Percentiles rank a stretch among this genome's conserved stretches.
Evolutionary conservation across 2,329 filamentous ascomycete species (phyloP).

Genomic region (Botrytis hyacinthi): DNA sequence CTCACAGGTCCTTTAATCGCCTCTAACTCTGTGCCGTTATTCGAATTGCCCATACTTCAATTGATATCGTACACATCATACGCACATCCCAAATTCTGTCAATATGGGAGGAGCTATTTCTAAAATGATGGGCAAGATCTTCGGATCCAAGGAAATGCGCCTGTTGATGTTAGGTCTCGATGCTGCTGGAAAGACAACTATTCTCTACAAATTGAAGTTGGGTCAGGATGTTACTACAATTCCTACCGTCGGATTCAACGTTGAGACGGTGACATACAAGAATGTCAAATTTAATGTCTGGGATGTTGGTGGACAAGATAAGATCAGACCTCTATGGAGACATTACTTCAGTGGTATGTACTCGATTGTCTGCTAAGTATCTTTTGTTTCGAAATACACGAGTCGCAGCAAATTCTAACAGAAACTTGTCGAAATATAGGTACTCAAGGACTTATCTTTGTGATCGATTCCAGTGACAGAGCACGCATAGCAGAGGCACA

Average conservation of each 20-base stretch:
- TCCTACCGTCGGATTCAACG: constrained; percentile 98
- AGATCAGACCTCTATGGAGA: constrained; percentile 95
- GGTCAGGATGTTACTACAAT: constrained; percentile 98
- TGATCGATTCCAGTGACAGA: constrained; percentile 92
- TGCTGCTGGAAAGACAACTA: constrained; percentile 97
- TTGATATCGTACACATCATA: not conserved
- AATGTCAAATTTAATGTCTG: constrained; percentile 99
- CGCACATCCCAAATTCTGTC: not conserved
- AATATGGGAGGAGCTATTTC: constrained; percentile 88
- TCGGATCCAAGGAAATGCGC: constrained; percentile 98
- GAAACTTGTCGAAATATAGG: constrained; percentile 48
- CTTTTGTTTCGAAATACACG: not conserved
- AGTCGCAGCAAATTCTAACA: constrained; percentile 14
- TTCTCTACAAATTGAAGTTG: constrained; percentile 98
- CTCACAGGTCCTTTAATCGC: not conserved
- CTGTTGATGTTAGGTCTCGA: constrained; percentile 97
- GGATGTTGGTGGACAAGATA: constrained; percentile 98
- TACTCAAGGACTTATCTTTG: constrained; percentile 97
- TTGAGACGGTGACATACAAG: constrained; percentile 98
- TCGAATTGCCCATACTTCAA: not conserved
- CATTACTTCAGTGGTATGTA: constrained; percentile 84
- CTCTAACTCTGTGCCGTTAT: not conserved
- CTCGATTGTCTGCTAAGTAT: not conserved
- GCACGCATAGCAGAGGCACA: constrained; percentile 89
- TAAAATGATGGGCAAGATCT: constrained; percentile 98